Conservation (phyloP, 768 basidiomycete genomes). For the Trametes cubensis region DNA sequence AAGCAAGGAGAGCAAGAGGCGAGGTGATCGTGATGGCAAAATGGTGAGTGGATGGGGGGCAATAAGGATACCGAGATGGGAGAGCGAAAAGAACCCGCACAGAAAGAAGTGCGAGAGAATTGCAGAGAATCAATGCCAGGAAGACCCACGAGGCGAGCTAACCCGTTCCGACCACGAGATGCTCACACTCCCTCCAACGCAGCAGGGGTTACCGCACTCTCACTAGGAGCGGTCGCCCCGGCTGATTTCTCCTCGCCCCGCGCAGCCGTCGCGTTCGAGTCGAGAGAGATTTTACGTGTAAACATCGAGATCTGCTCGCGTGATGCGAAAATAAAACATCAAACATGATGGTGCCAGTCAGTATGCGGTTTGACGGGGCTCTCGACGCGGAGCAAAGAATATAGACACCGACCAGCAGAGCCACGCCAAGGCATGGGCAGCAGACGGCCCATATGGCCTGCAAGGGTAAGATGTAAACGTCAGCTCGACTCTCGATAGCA, state of each 20-base stretch:
- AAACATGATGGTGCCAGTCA: too few relatives aligned
- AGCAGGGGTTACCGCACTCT: conserved; percentile 1
- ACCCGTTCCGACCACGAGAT: conserved; percentile 15
- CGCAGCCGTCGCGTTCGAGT: conserved; percentile 6
- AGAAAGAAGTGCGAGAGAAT: conserved; percentile 10
- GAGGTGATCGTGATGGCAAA: neutral
- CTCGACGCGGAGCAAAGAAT: neutral
- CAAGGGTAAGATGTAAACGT: conserved; percentile 7
- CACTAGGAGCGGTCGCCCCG: neutral
- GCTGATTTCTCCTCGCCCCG: conserved; percentile 17
- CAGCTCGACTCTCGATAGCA: neutral
- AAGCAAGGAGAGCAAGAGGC: conserved; percentile 5
- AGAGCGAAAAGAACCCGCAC: neutral
- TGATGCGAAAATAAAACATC: neutral
- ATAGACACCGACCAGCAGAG: conserved; percentile 55
- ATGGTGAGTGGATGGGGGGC: conserved; percentile 1
- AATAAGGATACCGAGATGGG: conserved; percentile 21
- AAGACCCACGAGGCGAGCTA: conserved; percentile 24
- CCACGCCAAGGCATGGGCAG: conserved; percentile 65
- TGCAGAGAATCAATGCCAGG: conserved; percentile 3
- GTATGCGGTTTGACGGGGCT: neutral
- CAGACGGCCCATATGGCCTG: conserved; percentile 78
- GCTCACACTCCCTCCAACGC: conserved; percentile 23
- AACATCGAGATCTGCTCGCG: conserved; percentile 33
- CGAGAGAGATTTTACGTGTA: conserved; percentile 28